phyloP scores from a whole-genome alignment of 108 stramenopile genomes.

The Skeletonema tropicum region DNA sequence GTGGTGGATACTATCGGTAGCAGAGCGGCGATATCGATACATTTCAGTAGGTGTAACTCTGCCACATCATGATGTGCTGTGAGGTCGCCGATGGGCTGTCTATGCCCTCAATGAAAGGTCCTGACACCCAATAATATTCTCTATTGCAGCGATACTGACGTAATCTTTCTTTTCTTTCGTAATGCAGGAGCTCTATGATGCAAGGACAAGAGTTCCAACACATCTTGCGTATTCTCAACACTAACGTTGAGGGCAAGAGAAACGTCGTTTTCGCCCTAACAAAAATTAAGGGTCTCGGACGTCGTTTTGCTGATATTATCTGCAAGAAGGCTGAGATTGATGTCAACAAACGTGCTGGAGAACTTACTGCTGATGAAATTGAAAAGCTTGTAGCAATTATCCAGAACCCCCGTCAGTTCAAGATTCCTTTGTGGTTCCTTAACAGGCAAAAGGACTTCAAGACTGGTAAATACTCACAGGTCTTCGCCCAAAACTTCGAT shows the following conservation, averaged over 20 bases:
- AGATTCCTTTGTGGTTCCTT: constrained; percentile 99
- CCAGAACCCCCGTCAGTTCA: constrained; percentile 98
- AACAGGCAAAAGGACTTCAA: constrained; percentile 99
- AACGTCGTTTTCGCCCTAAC: constrained; percentile 99
- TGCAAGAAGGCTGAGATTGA: constrained; percentile 99
- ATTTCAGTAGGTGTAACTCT: background rate
- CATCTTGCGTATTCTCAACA: constrained; percentile 99
- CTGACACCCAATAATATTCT: background rate
- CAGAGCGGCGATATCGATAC: background rate
- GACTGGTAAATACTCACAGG: constrained; percentile 98
- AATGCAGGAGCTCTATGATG: constrained; percentile 76
- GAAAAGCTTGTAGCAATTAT: constrained; percentile 99
- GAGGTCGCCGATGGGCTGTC: background rate
- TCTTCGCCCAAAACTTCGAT: constrained; percentile 96
- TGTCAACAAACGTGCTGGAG: constrained; percentile 99
- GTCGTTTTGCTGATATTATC: constrained; percentile 98
- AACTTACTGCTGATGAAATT: constrained; percentile 98
- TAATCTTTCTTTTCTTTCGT: background rate
- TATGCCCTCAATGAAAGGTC: background rate
- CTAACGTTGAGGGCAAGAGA: constrained; percentile 99
- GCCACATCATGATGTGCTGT: background rate
- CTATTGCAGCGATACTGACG: background rate
- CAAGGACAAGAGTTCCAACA: constrained; percentile 99
- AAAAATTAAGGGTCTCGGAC: constrained; percentile 98
- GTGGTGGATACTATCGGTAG: background rate